A percentile compares a stretch with the other conserved stretches of the same genome.
phyloP scores from a whole-genome alignment of 108 stramenopile species.

The Nannochloropsis gaditana region DNA sequence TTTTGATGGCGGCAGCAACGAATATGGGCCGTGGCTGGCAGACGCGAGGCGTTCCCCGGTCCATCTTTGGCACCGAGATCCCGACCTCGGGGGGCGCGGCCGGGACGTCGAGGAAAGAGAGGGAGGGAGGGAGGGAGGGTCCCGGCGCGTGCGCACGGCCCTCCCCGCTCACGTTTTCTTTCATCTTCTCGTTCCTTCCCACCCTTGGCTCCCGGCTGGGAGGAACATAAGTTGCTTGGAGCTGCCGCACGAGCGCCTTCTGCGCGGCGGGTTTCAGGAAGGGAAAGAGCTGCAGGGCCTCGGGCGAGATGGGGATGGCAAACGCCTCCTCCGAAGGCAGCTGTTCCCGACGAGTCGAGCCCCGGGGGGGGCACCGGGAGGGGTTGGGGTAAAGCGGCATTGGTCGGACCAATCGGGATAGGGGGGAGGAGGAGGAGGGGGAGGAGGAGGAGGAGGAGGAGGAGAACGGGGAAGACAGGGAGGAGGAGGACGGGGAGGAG shows the following conservation, averaged over 20 bases:
- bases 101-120: too few relatives aligned
- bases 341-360: neutral
- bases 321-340: neutral
- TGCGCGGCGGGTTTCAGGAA: neutral
- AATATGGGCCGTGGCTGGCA: too few relatives aligned
- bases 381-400: neutral
- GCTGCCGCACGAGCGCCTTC: neutral
- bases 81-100: too few relatives aligned
- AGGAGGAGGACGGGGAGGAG: neutral
- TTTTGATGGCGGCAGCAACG: too few relatives aligned
- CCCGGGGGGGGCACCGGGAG: neutral
- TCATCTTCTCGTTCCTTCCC: neutral
- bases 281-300: neutral
- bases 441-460: neutral
- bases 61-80: too few relatives aligned
- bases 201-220: neutral
- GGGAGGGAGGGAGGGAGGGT: too few relatives aligned
- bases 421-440: neutral
- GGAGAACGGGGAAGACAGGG: neutral
- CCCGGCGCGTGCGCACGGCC: too few relatives aligned
- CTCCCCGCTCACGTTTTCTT: neutral
- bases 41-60: too few relatives aligned
- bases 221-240: neutral
- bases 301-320: neutral
- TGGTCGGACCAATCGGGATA: neutral